Conservation (phyloP, 2,329 filamentous ascomycete genomes). For the Tolypocladium guangdongense region DNA sequence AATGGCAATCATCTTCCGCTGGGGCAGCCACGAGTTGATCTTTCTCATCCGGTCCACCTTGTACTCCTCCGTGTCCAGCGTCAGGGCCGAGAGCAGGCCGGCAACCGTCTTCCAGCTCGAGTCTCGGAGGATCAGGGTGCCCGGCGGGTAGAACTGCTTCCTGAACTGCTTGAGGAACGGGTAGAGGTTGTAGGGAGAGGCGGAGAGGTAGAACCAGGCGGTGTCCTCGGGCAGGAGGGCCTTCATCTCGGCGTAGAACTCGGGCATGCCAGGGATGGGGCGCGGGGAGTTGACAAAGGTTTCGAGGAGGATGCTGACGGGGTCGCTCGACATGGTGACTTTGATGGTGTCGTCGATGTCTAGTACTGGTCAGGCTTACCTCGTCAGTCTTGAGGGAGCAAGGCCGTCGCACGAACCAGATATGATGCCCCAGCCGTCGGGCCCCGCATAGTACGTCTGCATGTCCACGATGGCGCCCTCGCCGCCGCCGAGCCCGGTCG, state of each 20-base stretch:
- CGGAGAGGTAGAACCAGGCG: slow-evolving; percentile 87
- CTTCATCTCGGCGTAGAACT: slow-evolving; percentile 62
- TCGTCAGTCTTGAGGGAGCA: background rate
- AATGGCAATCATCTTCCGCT: slow-evolving; percentile 68
- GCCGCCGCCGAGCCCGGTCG: slow-evolving; percentile 38
- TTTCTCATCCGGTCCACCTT: slow-evolving; percentile 73
- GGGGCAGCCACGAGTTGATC: slow-evolving; percentile 68
- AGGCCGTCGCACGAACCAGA: slow-evolving; percentile 40
- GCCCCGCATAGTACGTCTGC: slow-evolving; percentile 63
- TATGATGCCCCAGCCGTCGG: slow-evolving; percentile 74
- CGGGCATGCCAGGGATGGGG: slow-evolving; percentile 71
- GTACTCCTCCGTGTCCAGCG: slow-evolving; percentile 72
- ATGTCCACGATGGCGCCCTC: slow-evolving; percentile 47
- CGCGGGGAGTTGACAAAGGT: slow-evolving; percentile 72
- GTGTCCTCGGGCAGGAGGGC: slow-evolving; percentile 42
- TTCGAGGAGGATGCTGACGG: slow-evolving; percentile 67
- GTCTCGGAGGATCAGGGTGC: slow-evolving; percentile 76
- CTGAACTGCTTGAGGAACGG: slow-evolving; percentile 73
- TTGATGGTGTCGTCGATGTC: slow-evolving; percentile 97
- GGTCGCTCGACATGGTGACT: slow-evolving; percentile 69
- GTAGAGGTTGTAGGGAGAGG: slow-evolving; percentile 90
- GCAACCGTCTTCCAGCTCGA: slow-evolving; percentile 76
- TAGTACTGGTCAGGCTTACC: slow-evolving; percentile 13
- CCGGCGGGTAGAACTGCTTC: slow-evolving; percentile 57
- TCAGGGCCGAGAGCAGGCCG: slow-evolving; percentile 69